Evolutionary conservation across 2,329 filamentous ascomycete genomes (phyloP).

Genomic region (Ramichloridium luteum): DNA sequence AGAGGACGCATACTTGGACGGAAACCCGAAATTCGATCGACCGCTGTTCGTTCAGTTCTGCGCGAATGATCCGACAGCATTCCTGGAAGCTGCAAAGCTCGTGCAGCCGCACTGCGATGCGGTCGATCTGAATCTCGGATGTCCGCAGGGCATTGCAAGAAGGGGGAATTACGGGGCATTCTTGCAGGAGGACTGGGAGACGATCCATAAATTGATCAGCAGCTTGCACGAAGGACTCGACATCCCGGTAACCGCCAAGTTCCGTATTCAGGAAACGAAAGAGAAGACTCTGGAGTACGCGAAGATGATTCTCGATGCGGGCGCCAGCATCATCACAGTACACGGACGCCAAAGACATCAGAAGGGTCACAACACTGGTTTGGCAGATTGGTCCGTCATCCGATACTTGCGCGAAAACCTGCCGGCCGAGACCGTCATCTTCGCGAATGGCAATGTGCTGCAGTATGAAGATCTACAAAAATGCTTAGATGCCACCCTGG

Average conservation of each 20-base stretch:
- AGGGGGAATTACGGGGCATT: slow-evolving; percentile 90
- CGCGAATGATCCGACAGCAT: slow-evolving; percentile 69
- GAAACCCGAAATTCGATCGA: slow-evolving; percentile 70
- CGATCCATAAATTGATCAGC: slow-evolving; percentile 72
- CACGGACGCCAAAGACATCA: slow-evolving; percentile 83
- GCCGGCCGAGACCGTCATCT: slow-evolving; percentile 78
- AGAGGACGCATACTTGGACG: slow-evolving; percentile 58
- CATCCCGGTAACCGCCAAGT: slow-evolving; percentile 88
- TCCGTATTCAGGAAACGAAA: slow-evolving; percentile 73
- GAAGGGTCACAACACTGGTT: slow-evolving; percentile 86
- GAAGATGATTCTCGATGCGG: slow-evolving; percentile 70
- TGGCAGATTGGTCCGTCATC: slow-evolving; percentile 86
- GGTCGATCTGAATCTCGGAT: slow-evolving; percentile 88
- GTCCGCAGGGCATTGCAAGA: slow-evolving; percentile 87
- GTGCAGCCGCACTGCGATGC: slow-evolving; percentile 86
- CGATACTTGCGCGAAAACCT: slow-evolving; percentile 70
- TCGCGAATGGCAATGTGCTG: slow-evolving; percentile 91
- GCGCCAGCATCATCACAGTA: slow-evolving; percentile 85
- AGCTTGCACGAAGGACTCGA: slow-evolving; percentile 66
- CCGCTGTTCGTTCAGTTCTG: slow-evolving; percentile 96
- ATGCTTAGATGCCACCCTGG: slow-evolving; percentile 73
- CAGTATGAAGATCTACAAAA: slow-evolving; percentile 63
- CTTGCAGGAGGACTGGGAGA: slow-evolving; percentile 78
- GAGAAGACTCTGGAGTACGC: slow-evolving; percentile 86
- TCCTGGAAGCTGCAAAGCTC: slow-evolving; percentile 64